Base-by-base conservation (phyloP, 768 basidiomycete species). In the Coprinopsis cinerea region DNA sequence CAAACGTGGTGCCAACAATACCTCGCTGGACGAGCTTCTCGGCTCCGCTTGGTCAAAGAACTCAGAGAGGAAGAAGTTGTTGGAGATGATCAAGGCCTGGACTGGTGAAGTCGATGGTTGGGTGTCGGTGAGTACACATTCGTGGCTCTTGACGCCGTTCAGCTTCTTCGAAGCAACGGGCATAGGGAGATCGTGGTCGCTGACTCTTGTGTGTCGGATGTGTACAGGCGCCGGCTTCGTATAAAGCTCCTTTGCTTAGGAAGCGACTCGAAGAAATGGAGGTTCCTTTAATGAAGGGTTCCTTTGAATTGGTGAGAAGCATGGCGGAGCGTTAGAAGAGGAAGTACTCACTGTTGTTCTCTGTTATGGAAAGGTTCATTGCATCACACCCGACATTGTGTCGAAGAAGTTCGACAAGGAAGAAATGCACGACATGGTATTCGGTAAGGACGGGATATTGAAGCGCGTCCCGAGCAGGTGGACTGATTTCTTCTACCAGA, bases 341-440 rank as follows among this genome's bases (percentile, higher is more conserved):
- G 22, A 34, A 13, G 24, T 41, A 17, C 22, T 18, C 36, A 42
- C 7, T 30, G n/a, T n/a, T n/a, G n/a, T n/a, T n/a, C n/a, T n/a
- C n/a, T n/a, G n/a, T 30, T 20, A 15, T 51, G 30, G 46, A 47
- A 14, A 62, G 60, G 53, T 61, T 20, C 26, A 49, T 5, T 52
- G 23, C 10, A 53, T 62, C 51, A 49, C 44, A 22, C 46, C 47
- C 17, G 58, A 60, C 7, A 26, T 52, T 4, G 34, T 63, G 46
- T 49, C 52, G 4, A 47, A 47, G 32, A 51, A 49, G 26, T 54
- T 56, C 32, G 44, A 55, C 15, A 55, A 59, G 23, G 51, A 53
- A 13, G 48, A 57, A 41, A 44, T 62, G 51, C 47, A 43, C 2
- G 44, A 20, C 9, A 57, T 63, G 55, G 58, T 67, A 17, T 55